A percentile compares a stretch with the other conserved stretches of the same genome.
phyloP scores from a whole-genome alignment of 116 monocot genomes.

The Cymodocea nodosa region DNA sequence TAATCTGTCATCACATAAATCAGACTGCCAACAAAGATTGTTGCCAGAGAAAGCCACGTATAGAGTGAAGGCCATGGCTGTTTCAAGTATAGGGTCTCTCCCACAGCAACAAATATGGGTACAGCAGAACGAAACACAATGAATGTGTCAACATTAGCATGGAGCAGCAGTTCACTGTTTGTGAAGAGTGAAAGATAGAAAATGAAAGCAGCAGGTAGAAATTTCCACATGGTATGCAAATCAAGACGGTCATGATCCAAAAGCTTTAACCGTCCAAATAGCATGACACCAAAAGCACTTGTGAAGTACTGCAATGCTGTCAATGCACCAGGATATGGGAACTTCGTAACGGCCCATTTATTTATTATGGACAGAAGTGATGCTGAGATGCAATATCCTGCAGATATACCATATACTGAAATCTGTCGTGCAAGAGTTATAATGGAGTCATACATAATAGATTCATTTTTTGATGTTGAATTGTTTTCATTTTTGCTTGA shows the following conservation, averaged over 20 bases:
- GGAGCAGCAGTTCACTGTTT: slow-evolving; percentile 67
- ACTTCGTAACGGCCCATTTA: slow-evolving; percentile 71
- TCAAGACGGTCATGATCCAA: slow-evolving; percentile 36
- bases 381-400: slow-evolving; percentile 60
- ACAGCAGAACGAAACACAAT: slow-evolving; percentile 66
- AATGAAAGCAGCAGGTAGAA: slow-evolving; percentile 54
- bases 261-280: slow-evolving; percentile 38
- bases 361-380: slow-evolving; percentile 68
- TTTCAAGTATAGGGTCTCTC: slow-evolving; percentile 41
- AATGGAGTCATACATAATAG: slow-evolving; percentile 10
- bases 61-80: slow-evolving; percentile 47
- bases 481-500: neutral
- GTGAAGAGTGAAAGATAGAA: slow-evolving; percentile 82
- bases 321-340: slow-evolving; percentile 62
- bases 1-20: slow-evolving; percentile 54
- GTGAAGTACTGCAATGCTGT: slow-evolving; percentile 70
- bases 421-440: slow-evolving; percentile 12
- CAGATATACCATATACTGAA: slow-evolving; percentile 52
- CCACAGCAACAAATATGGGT: slow-evolving; percentile 49
- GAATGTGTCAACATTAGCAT: slow-evolving; percentile 76
- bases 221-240: slow-evolving; percentile 35
- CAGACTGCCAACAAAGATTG: slow-evolving; percentile 50
- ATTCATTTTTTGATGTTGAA: slow-evolving; percentile 3
- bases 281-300: slow-evolving; percentile 43
- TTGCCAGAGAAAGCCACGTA: slow-evolving; percentile 56